Evolutionary conservation across 192 early-diverging fungal genomes (phyloP).

Genomic region (Coemansia umbellata): DNA sequence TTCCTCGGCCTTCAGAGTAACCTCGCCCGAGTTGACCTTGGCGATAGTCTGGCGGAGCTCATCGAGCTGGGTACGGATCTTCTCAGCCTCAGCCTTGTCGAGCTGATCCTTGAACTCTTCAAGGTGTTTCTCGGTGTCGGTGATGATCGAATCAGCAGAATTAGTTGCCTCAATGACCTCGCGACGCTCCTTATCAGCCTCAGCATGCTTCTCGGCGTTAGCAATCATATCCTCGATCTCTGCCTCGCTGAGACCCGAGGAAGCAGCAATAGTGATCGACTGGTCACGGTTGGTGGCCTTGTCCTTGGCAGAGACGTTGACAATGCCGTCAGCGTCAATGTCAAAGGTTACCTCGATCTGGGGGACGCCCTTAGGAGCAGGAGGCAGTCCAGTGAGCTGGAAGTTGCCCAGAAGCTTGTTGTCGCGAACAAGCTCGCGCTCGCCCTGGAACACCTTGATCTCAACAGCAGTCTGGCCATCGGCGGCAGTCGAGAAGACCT

Average conservation of each 20-base stretch:
- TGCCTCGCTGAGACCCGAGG: constrained; percentile 83
- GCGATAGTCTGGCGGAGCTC: constrained; percentile 76
- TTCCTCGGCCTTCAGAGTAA: constrained; percentile 70
- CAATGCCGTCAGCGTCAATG: constrained; percentile 99
- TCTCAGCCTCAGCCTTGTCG: constrained; percentile 78
- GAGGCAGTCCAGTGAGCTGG: constrained; percentile 91
- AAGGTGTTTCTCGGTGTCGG: constrained; percentile 93
- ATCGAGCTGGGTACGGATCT: constrained; percentile 79
- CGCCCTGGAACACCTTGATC: constrained; percentile 98
- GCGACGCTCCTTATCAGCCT: constrained; percentile 86
- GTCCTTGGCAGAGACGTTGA: constrained; percentile 96
- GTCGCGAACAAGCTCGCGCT: constrained; percentile 94
- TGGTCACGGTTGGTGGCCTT: constrained; percentile 95
- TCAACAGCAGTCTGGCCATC: constrained; percentile 98
- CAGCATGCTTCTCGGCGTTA: constrained; percentile 87
- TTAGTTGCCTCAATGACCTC: constrained; percentile 95
- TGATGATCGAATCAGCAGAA: constrained; percentile 85
- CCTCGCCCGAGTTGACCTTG: constrained; percentile 64
- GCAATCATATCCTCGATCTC: constrained; percentile 98
- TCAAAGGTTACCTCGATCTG: constrained; percentile 99
- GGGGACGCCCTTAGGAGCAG: constrained; percentile 94
- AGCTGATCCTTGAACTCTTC: constrained; percentile 96
- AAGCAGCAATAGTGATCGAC: constrained; percentile 93
- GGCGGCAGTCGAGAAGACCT: constrained; percentile 97
- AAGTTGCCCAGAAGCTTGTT: constrained; percentile 99